Conservation (phyloP, 345 rosid species). For the Moricandia arvensis region DNA sequence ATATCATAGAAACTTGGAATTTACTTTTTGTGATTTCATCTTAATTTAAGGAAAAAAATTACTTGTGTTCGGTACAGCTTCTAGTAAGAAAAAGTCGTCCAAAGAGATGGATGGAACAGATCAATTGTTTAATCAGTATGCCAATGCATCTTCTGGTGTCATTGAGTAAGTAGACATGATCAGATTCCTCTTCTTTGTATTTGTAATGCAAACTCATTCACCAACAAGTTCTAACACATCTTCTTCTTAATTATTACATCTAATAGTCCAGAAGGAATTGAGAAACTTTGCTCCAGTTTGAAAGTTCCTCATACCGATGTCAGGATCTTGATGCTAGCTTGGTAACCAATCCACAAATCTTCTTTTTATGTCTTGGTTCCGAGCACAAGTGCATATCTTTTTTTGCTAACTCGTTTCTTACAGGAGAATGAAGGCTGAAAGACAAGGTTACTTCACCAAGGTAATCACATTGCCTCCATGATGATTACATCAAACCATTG, state of each 20-base stretch:
- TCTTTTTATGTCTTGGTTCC: background rate
- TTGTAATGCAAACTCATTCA: background rate
- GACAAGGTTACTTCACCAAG: constrained; percentile 92
- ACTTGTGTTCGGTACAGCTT: constrained; percentile 45
- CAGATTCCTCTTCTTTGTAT: background rate
- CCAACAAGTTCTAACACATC: background rate
- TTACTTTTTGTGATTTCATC: background rate
- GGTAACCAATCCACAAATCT: constrained; percentile 47
- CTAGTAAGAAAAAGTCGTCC: constrained; percentile 70
- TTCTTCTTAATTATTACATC: constrained; percentile 16
- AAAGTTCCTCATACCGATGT: constrained; percentile 87
- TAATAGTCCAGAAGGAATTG: constrained; percentile 96
- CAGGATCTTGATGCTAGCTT: constrained; percentile 95
- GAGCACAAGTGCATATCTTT: background rate
- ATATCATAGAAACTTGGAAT: background rate
- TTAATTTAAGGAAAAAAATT: background rate
- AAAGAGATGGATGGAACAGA: constrained; percentile 95
- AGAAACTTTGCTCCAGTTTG: constrained; percentile 73
- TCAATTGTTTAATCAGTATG: constrained; percentile 66
- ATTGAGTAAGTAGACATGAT: constrained; percentile 69
- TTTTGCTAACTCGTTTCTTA: background rate
- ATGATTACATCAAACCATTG: background rate
- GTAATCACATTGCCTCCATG: constrained; percentile 41
- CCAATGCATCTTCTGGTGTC: constrained; percentile 63
- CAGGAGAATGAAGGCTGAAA: constrained; percentile 99